phyloP scores from a whole-genome alignment of 139 green algal genomes.

The Chlamydomonas asymmetrica region DNA sequence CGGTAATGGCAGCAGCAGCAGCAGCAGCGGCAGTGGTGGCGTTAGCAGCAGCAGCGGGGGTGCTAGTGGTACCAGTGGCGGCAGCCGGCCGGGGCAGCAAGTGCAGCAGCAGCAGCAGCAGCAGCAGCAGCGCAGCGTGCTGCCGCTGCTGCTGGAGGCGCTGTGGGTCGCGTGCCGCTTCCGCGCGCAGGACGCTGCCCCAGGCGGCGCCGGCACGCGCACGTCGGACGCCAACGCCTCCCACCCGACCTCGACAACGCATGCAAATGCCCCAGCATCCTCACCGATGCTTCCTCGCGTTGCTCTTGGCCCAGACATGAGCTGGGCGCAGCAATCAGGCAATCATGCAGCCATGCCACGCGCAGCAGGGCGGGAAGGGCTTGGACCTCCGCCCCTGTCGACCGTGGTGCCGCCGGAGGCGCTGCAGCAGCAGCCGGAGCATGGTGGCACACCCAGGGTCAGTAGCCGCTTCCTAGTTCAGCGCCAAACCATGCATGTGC shows the following conservation, averaged over 20 bases:
- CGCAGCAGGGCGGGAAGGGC: too few species aligned
- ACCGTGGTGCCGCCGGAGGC: too few species aligned
- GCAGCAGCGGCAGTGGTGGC: not conserved
- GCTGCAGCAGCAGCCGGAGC: too few species aligned
- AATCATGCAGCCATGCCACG: not conserved
- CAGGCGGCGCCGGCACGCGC: too few species aligned
- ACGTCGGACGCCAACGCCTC: not conserved
- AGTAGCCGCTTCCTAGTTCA: too few species aligned
- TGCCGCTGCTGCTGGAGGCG: not conserved
- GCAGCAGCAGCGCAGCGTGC: not conserved
- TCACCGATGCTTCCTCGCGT: not conserved
- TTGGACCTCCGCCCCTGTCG: too few species aligned
- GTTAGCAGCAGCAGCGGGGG: not conserved
- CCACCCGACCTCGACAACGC: not conserved
- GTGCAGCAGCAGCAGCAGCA: not conserved
- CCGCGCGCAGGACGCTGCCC: not conserved
- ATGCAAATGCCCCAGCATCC: not conserved
- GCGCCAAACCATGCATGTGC: too few species aligned
- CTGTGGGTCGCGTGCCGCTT: too few species aligned
- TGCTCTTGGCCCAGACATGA: not conserved
- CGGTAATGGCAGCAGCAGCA: not conserved
- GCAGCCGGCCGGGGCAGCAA: not conserved
- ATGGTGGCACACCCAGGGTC: too few species aligned
- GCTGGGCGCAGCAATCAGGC: not conserved
- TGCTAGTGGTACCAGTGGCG: not conserved